phyloP scores from a whole-genome alignment of 2,329 filamentous ascomycete species.

The Pseudocercospora eumusae region DNA sequence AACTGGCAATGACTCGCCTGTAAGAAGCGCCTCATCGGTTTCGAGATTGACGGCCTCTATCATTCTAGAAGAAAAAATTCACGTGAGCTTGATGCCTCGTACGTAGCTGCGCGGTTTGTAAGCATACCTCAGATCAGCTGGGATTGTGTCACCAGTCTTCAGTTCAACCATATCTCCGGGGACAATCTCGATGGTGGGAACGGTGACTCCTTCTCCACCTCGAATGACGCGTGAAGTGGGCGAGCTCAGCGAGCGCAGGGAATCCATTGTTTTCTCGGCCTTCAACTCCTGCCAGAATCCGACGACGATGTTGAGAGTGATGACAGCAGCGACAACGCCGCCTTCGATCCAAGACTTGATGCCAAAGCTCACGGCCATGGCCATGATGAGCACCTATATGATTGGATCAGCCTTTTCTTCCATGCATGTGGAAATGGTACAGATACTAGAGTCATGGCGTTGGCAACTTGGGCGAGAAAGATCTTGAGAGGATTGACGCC shows the following conservation, averaged over 20 bases:
- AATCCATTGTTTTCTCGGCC: conserved; percentile 53
- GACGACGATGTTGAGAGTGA: conserved; percentile 60
- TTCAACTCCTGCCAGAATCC: conserved; percentile 54
- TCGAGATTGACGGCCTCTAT: conserved; percentile 44
- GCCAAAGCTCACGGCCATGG: conserved; percentile 51
- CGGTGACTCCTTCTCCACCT: conserved; percentile 45
- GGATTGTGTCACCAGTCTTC: conserved; percentile 51
- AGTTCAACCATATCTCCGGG: conserved; percentile 51
- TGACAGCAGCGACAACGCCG: conserved; percentile 60
- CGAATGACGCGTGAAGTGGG: conserved; percentile 50
- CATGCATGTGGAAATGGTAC: conserved; percentile 8
- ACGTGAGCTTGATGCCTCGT: not conserved
- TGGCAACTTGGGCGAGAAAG: conserved; percentile 68
- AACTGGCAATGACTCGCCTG: conserved; percentile 70
- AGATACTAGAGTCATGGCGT: conserved; percentile 67
- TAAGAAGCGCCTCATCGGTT: conserved; percentile 72
- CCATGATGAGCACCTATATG: conserved; percentile 47
- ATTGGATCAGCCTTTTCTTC: conserved; percentile 18
- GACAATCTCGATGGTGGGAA: conserved; percentile 48
- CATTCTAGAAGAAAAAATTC: conserved; percentile 45
- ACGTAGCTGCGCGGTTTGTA: not conserved
- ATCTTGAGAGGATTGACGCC: conserved; percentile 71
- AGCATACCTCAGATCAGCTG: conserved; percentile 44
- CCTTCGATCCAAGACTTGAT: conserved; percentile 63
- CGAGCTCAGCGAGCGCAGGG: conserved; percentile 47